phyloP scores from a whole-genome alignment of 164 flowering plant species.

The Vitis rotundifolia region DNA sequence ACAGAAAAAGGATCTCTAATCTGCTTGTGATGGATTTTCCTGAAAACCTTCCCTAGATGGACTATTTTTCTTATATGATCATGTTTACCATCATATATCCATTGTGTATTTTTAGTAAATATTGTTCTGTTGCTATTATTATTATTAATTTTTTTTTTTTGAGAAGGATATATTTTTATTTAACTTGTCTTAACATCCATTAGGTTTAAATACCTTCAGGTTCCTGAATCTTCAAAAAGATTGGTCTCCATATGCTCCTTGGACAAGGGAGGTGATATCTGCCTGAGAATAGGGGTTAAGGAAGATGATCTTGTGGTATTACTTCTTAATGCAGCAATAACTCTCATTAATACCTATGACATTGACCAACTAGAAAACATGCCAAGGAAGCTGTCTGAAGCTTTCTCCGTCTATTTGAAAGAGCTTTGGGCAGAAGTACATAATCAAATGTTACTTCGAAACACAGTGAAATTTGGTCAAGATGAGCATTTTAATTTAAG shows the following conservation, averaged over 20 bases:
- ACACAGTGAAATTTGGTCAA: slow-evolving; percentile 5
- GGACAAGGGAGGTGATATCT: slow-evolving; percentile 10
- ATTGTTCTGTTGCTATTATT: too few species aligned
- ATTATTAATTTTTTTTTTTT: too few species aligned
- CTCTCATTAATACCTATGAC: slow-evolving; percentile 53
- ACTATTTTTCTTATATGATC: too few species aligned
- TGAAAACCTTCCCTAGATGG: too few species aligned
- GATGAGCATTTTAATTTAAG: slow-evolving; percentile 11
- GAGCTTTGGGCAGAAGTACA: slow-evolving; percentile 41
- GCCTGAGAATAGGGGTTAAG: slow-evolving; percentile 14
- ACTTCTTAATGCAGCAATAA: slow-evolving; percentile 37
- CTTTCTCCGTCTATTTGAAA: slow-evolving; percentile 34
- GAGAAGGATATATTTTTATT: too few species aligned
- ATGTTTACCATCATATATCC: too few species aligned
- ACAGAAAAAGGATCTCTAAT: too few species aligned
- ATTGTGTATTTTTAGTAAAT: too few species aligned
- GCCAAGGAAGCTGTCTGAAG: slow-evolving; percentile 32
- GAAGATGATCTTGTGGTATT: slow-evolving; percentile 35
- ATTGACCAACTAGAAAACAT: slow-evolving; percentile 42
- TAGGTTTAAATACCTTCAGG: slow-evolving; percentile 58
- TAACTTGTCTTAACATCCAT: slow-evolving; percentile 27
- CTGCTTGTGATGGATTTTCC: too few species aligned
- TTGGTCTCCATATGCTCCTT: slow-evolving; percentile 11
- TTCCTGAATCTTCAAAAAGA: slow-evolving; percentile 15
- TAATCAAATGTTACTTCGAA: slow-evolving; percentile 22